Base-by-base conservation (phyloP, 2,329 filamentous ascomycete genomes). In the Microcyclospora tardicrescens region DNA sequence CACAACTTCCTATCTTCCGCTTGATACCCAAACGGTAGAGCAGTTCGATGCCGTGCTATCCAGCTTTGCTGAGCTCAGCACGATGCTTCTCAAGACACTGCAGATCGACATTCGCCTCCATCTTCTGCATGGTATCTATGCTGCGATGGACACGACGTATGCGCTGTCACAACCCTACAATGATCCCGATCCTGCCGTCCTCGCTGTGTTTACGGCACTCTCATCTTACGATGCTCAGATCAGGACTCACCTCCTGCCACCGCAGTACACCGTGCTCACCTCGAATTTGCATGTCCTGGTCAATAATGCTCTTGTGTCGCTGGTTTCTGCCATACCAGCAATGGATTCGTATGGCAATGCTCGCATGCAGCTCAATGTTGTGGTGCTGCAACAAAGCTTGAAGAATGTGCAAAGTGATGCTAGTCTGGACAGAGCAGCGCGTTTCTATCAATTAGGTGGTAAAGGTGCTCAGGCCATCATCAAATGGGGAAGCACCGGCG, bases 371-470 rank as follows among this genome's bases (percentile, higher is more conserved):
- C 75, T 96, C 53, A 94, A 98, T 58, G 85, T 95, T 35, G 72
- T 95, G 16, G 91, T 98, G 31, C 68, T 98, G 37, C 89, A 96
- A 62, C 91, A 98, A 58, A 95, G 94, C 53, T 75, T 98, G 39
- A 94, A 94, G 66, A 93, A 93, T 49, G 79, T 98, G 38, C 85
- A 91, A 60, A 69, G 74, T 2, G 73, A 72, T 8, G 79, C 83
- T 2, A 70, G 73, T 40, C 66, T 89, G 19, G 67, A 69, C 3
- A 66, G 74, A 28, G 74, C 79, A 1, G 71, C 75, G 14, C 70
- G 73, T 42, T 89, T 81, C 62, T 87, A 78, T 54, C 69, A 72
- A 14, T 59, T 89, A 29, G 85, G 74, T 55, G 79, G 79, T 4
- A 75, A 71, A 58, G 65, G 69, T 43, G 61, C 56, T 32, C 61